These are phyloP conservation scores for Ceratocystis alfenasii DNA, from an alignment of 2,329 filamentous ascomycete genomes.

Conservation along the genomic window DNA sequence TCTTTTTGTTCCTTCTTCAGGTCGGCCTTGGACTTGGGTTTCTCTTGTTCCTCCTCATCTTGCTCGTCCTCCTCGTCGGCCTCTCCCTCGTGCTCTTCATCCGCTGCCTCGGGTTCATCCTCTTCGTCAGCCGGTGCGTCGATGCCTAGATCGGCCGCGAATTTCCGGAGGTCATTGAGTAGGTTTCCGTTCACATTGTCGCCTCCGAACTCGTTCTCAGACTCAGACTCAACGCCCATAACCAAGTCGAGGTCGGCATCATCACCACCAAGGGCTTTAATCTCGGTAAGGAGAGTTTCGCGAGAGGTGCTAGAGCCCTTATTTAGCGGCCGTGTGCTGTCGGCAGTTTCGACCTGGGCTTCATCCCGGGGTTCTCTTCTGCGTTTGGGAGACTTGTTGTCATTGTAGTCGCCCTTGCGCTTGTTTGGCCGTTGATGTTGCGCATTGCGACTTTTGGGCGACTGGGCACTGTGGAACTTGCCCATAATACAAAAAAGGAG, in stretches of 20 bases:
- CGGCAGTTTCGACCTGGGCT: background rate
- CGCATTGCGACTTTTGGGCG: constrained; percentile 24
- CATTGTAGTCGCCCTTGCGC: constrained; percentile 20
- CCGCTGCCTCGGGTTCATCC: constrained; percentile 2
- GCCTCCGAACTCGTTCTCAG: constrained; percentile 30
- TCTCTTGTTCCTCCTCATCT: constrained; percentile 26
- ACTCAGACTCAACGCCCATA: constrained; percentile 37
- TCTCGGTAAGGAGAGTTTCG: constrained; percentile 47
- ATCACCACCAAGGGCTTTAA: constrained; percentile 52
- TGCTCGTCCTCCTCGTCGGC: background rate
- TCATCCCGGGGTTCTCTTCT: constrained; percentile 8
- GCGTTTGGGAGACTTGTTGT: constrained; percentile 20
- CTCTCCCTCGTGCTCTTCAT: background rate
- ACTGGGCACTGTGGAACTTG: constrained; percentile 21
- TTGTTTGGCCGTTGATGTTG: constrained; percentile 20
- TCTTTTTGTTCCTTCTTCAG: constrained; percentile 29
- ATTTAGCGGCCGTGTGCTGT: constrained; percentile 15
- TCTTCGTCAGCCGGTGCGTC: constrained; percentile 17
- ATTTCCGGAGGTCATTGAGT: constrained; percentile 16
- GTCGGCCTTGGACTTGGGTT: constrained; percentile 31
- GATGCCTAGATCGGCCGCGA: constrained; percentile 20
- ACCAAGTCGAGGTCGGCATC: constrained; percentile 53
- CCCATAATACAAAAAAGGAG: constrained; percentile 13
- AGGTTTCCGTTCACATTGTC: constrained; percentile 22
- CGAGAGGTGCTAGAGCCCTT: constrained; percentile 14